These are phyloP conservation scores for Leccinum pachyderme DNA, from an alignment of 1,284 basidiomycete genomes.

Conservation along the genomic window DNA sequence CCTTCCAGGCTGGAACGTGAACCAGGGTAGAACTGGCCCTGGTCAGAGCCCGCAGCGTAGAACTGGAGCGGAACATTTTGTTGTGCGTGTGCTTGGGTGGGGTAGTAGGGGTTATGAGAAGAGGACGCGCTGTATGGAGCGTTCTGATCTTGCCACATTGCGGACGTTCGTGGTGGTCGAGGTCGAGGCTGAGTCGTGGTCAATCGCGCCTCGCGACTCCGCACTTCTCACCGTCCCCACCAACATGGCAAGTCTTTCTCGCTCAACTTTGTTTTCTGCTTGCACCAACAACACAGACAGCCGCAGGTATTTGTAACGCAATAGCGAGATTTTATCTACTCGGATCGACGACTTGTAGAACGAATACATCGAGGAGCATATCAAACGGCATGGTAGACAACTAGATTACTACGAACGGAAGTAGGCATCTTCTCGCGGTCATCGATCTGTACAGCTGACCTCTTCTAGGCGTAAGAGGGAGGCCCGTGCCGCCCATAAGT, in stretches of 20 bases:
- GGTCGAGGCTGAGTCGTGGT: conserved; percentile 14
- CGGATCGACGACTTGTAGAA: conserved; percentile 50
- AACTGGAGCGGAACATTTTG: conserved; percentile 71
- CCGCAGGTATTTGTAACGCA: conserved; percentile 56
- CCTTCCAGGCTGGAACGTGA: conserved; percentile 74
- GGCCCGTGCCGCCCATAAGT: conserved; percentile 88
- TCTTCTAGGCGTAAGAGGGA: conserved; percentile 83
- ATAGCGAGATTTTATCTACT: conserved; percentile 1
- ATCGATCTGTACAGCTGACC: conserved; percentile 5
- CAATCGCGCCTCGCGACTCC: conserved; percentile 9
- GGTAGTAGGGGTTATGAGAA: conserved; percentile 58
- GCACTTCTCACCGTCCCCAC: conserved; percentile 23
- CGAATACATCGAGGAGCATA: conserved; percentile 90
- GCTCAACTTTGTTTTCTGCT: conserved; percentile 12
- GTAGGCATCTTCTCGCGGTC: conserved; percentile 44
- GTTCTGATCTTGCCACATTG: conserved; percentile 71
- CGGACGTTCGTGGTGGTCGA: neutral
- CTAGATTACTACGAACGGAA: conserved; percentile 84
- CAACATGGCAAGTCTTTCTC: conserved; percentile 50
- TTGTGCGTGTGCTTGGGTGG: conserved; percentile 36
- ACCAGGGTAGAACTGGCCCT: conserved; percentile 61
- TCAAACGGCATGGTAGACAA: conserved; percentile 82
- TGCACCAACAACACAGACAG: conserved; percentile 38
- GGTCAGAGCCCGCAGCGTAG: conserved; percentile 56
- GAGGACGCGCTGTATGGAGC: conserved; percentile 51